phyloP scores from a whole-genome alignment of 495 filamentous ascomycete species.

The Aspergillus cristatus region DNA sequence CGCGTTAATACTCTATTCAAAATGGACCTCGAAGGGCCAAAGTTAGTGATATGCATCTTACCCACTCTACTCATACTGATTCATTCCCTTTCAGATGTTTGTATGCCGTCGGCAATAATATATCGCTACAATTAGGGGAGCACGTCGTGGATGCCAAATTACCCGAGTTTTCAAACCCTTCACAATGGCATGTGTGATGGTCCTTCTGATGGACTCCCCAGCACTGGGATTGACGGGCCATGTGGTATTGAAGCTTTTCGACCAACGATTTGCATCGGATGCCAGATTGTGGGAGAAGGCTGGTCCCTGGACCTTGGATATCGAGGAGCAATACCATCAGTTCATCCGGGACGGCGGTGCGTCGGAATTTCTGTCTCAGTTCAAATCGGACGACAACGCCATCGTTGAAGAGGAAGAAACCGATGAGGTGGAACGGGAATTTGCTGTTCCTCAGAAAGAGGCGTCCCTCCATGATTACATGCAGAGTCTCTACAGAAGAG shows the following conservation, averaged over 20 bases:
- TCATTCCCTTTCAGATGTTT: no score
- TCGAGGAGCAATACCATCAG: slow-evolving; percentile 12
- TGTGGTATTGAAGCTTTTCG: slow-evolving; percentile 20
- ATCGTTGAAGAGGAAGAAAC: slow-evolving; percentile 1
- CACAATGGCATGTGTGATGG: slow-evolving; percentile 18
- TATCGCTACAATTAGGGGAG: slow-evolving; percentile 4
- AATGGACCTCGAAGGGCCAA: no score
- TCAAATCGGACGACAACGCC: slow-evolving; percentile 1
- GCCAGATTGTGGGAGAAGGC: slow-evolving; percentile 11
- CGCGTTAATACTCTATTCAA: no score
- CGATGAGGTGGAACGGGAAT: slow-evolving; percentile 11
- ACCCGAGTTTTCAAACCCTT: slow-evolving; percentile 17
- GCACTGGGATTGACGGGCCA: slow-evolving; percentile 1
- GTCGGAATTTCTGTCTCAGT: slow-evolving; percentile 6
- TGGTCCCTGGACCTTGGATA: slow-evolving; percentile 11
- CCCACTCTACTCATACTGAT: no score
- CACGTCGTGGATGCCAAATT: slow-evolving; percentile 3
- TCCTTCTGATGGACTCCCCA: slow-evolving; percentile 7
- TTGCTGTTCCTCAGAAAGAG: slow-evolving; percentile 14
- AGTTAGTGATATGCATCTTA: no score
- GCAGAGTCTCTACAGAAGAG: slow-evolving; percentile 8
- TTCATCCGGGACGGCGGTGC: slow-evolving; percentile 12
- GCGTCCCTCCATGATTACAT: slow-evolving; percentile 9
- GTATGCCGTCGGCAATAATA: slow-evolving; percentile 8
- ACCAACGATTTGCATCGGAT: slow-evolving; percentile 21